These are phyloP conservation scores for Bertia moriformis DNA, from an alignment of 2,329 filamentous ascomycete genomes.

Conservation along the genomic window DNA sequence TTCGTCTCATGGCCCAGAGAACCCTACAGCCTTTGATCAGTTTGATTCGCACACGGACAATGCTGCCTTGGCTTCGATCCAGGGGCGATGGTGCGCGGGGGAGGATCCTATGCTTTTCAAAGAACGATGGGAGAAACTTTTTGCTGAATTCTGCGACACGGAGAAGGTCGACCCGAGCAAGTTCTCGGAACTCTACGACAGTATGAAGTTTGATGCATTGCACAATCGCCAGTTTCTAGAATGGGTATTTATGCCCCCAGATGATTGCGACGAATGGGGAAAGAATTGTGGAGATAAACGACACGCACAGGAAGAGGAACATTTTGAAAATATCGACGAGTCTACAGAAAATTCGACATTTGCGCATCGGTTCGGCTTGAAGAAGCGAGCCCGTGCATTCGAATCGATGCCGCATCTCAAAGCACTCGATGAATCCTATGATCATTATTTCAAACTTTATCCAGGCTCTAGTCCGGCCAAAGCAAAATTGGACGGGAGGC, in stretches of 20 bases:
- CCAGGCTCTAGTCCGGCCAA: constrained; percentile 61
- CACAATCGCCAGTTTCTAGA: constrained; percentile 94
- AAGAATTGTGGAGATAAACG: neutral
- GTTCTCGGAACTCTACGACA: constrained; percentile 95
- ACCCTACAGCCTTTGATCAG: neutral
- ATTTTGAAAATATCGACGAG: neutral
- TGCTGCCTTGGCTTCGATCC: constrained; percentile 44
- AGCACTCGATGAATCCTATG: constrained; percentile 25
- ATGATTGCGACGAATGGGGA: constrained; percentile 55
- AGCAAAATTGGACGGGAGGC: constrained; percentile 67
- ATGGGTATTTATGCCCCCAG: constrained; percentile 88
- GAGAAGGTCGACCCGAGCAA: constrained; percentile 99
- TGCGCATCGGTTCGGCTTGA: constrained; percentile 6
- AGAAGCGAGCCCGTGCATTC: constrained; percentile 23
- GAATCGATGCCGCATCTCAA: constrained; percentile 28
- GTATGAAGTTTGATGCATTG: constrained; percentile 97
- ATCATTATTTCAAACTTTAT: constrained; percentile 82
- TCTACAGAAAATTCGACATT: neutral
- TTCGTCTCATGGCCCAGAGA: constrained; percentile 12
- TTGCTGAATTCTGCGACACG: constrained; percentile 86
- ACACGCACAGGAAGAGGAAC: constrained; percentile 4
- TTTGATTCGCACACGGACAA: constrained; percentile 4
- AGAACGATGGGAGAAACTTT: constrained; percentile 96
- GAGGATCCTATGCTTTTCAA: constrained; percentile 90
- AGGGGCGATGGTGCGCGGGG: constrained; percentile 87